Evolutionary conservation across 257 asterid species (phyloP).

Genomic region (Apocynum venetum): DNA sequence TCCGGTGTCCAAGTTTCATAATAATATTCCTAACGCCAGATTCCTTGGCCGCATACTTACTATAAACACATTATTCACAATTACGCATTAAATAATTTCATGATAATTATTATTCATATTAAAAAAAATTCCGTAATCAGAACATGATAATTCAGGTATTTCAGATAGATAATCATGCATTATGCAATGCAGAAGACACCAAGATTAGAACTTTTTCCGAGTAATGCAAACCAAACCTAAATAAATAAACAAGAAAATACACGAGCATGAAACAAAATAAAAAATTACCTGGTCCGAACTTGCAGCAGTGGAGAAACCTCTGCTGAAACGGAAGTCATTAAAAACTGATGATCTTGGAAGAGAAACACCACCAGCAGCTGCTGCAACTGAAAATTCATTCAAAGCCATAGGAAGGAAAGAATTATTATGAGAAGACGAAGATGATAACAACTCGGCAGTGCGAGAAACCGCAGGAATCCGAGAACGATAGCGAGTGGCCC

Average conservation of each 20-base stretch:
- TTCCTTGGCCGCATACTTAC: too few species aligned
- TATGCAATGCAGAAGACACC: too few species aligned
- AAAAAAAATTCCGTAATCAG: too few species aligned
- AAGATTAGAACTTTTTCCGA: too few species aligned
- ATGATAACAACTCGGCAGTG: conserved; percentile 20
- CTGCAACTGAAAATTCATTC: conserved; percentile 16
- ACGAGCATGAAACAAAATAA: not conserved
- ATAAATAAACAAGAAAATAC: not conserved
- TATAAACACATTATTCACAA: too few species aligned
- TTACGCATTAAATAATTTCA: too few species aligned
- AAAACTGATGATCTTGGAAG: conserved; percentile 21
- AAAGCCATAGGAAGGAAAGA: conserved; percentile 8
- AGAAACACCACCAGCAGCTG: conserved; percentile 5
- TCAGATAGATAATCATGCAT: too few species aligned
- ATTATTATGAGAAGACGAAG: conserved; percentile 10
- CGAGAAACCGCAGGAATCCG: conserved; percentile 20
- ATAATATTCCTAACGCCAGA: too few species aligned
- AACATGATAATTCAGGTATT: too few species aligned
- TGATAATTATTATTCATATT: too few species aligned
- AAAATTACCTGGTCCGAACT: conserved; percentile 44
- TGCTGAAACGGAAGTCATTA: conserved; percentile 18
- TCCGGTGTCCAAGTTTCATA: not conserved
- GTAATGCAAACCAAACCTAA: too few species aligned
- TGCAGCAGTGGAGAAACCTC: conserved; percentile 38
- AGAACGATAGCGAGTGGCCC: conserved; percentile 27